Evolutionary conservation across 108 stramenopile species (phyloP), one percentile per base, ranked within the genome.

Genomic region (Cyclotella cryptica): DNA sequence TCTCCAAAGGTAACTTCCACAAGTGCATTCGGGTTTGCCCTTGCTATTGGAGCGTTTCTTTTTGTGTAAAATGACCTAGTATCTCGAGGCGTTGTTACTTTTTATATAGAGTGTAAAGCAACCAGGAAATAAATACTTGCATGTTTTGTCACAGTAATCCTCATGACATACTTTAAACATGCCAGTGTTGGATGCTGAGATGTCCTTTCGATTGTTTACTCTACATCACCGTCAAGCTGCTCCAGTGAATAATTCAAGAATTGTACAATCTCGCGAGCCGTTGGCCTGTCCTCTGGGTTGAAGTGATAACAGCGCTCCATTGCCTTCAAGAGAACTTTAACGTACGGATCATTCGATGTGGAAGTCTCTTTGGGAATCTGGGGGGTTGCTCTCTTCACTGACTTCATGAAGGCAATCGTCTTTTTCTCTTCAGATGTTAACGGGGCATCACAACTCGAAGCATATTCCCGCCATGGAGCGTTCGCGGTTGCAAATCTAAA

Each of bases 251-350:
- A 49, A 18, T 67, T 35, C 29, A 79, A 42, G 27, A 67, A 72
- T 0, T 54, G 64, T 15, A 55, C 67, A 30, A 84, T 42, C 30
- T 79, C 77, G n/a, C 67, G 66, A 63, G 84, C 84, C 3, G 73
- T 70, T 26, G 84, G 84, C 18, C 84, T 69, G 3, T 66, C 66
- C 40, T 69, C 44, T 30, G 80, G 80, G 22, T 81, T 72, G 58
- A 63, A 77, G 22, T 39, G 66, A 42, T 81, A 85, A 59, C 80
- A 81, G 63, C 53, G 43, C 68, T 72, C 47, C 79, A 80, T 80
- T 18, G 75, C 70, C n/a, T 72, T 52, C 57, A 74, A 47, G 58
- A 85, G 43, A 24, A 71, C 67, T 15, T 76, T 65, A 0, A 85
- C 41, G 42, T 76, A 76, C 0, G 71, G 77, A 47, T 85, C 79